Evolutionary conservation across 179 eudicot species (phyloP).

Genomic region (Carnegiea gigantea): DNA sequence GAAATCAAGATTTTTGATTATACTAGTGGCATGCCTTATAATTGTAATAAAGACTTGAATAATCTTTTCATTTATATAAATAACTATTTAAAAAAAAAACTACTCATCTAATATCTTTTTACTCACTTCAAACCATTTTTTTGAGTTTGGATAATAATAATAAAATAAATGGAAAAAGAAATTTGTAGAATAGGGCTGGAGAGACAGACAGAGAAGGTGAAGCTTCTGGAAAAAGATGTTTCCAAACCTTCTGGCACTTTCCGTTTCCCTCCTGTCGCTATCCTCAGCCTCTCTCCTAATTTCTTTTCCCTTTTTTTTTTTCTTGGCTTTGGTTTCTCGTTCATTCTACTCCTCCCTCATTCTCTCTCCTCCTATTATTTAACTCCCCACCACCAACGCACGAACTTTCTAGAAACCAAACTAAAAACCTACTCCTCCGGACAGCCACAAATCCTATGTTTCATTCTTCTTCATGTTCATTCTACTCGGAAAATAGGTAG

Average conservation of each 20-base stretch:
- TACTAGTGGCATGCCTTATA: too few relatives aligned
- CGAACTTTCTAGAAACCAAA: constrained; percentile 45
- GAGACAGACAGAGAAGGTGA: not conserved
- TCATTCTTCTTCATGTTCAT: not conserved
- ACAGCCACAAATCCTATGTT: not conserved
- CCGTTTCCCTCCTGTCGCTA: not conserved
- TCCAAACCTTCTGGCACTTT: constrained; percentile 24
- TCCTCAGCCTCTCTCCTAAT: not conserved
- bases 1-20: too few relatives aligned
- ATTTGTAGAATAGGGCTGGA: too few relatives aligned
- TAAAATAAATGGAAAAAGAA: not conserved
- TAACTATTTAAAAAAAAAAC: too few relatives aligned
- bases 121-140: too few relatives aligned
- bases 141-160: too few relatives aligned
- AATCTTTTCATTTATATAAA: too few relatives aligned
- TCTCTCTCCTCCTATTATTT: constrained; percentile 8
- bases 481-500: not conserved
- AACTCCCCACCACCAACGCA: constrained; percentile 15
- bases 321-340: not conserved
- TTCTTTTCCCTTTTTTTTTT: not conserved
- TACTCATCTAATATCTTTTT: too few relatives aligned
- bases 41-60: too few relatives aligned
- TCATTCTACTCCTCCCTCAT: not conserved
- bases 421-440: not conserved
- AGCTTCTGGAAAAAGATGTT: constrained; percentile 25